Percentiles rank a stretch among this genome's conserved stretches.
Evolutionary conservation across 345 rosid species (phyloP).

Genomic region (Carallia brachiata): DNA sequence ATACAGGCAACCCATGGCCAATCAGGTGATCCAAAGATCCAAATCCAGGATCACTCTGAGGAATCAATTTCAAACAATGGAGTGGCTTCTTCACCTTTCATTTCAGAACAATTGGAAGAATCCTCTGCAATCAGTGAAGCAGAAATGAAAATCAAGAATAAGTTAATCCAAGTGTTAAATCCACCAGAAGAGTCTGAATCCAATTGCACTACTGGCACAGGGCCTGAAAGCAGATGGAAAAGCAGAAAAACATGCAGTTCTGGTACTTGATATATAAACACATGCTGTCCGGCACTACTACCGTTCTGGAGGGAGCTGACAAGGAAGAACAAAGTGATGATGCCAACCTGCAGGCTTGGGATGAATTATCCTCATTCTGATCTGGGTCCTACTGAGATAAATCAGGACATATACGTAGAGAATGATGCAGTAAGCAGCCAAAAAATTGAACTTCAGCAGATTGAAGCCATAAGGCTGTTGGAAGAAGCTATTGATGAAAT

Average conservation of each 20-base stretch:
- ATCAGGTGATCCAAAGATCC: slow-evolving; percentile 22
- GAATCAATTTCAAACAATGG: slow-evolving; percentile 6
- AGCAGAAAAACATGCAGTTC: slow-evolving; percentile 42
- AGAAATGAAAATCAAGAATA: slow-evolving; percentile 17
- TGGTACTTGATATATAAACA: slow-evolving; percentile 35
- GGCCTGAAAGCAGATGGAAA: slow-evolving; percentile 39
- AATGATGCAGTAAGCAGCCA: slow-evolving; percentile 26
- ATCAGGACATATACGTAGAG: slow-evolving; percentile 17
- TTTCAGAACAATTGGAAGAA: slow-evolving; percentile 6
- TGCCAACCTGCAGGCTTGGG: slow-evolving; percentile 8
- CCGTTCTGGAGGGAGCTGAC: slow-evolving; percentile 8
- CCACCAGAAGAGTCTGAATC: slow-evolving; percentile 26
- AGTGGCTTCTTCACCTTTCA: slow-evolving; percentile 9
- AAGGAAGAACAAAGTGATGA: slow-evolving; percentile 9
- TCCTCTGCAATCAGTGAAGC: slow-evolving; percentile 31
- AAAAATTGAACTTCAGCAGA: slow-evolving; percentile 39
- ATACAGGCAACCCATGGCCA: slow-evolving; percentile 23
- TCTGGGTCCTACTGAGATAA: slow-evolving; percentile 9
- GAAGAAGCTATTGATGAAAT: slow-evolving; percentile 88
- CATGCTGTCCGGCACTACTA: slow-evolving; percentile 23
- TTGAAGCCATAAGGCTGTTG: slow-evolving; percentile 75
- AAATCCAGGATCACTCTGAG: background rate
- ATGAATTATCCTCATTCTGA: slow-evolving; percentile 2
- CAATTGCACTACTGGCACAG: slow-evolving; percentile 16
- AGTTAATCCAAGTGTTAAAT: slow-evolving; percentile 15